phyloP scores from a whole-genome alignment of 2,329 filamentous ascomycete species.

The Cytospora piceae region DNA sequence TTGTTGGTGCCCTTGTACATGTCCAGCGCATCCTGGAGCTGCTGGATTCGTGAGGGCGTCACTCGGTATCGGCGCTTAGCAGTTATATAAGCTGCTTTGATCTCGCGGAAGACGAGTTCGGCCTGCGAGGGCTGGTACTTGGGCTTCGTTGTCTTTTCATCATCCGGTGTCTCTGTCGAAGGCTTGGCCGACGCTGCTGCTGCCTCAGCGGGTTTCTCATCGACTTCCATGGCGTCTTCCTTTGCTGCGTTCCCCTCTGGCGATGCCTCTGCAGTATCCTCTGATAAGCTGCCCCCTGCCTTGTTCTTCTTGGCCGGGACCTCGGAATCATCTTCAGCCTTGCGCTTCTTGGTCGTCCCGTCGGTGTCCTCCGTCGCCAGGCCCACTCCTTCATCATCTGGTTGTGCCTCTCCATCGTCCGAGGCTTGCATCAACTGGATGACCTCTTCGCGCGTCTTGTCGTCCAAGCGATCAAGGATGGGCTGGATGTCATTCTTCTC shows the following conservation, averaged over 20 bases:
- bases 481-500: constrained; percentile 82
- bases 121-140: constrained; percentile 51
- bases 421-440: constrained; percentile 61
- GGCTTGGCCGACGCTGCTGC: constrained; percentile 8
- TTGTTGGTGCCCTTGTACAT: constrained; percentile 84
- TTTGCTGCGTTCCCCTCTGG: not conserved
- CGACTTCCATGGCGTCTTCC: constrained; percentile 14
- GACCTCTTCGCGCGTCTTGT: constrained; percentile 65
- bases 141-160: constrained; percentile 28
- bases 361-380: not conserved
- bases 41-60: constrained; percentile 68
- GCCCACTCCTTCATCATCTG: constrained; percentile 29
- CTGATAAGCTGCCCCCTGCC: constrained; percentile 23
- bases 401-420: constrained; percentile 30
- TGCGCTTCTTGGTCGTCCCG: constrained; percentile 22
- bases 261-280: constrained; percentile 23
- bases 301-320: constrained; percentile 19
- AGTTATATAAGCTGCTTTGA: constrained; percentile 80
- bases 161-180: constrained; percentile 12
- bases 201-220: constrained; percentile 14
- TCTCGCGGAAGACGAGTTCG: constrained; percentile 69
- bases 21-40: constrained; percentile 75
- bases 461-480: constrained; percentile 64
- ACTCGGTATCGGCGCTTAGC: constrained; percentile 88
- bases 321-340: constrained; percentile 24